A percentile compares a stretch with the other conserved stretches of the same genome.
phyloP scores from a whole-genome alignment of 768 basidiomycete species.

The Mycena rebaudengoi region DNA sequence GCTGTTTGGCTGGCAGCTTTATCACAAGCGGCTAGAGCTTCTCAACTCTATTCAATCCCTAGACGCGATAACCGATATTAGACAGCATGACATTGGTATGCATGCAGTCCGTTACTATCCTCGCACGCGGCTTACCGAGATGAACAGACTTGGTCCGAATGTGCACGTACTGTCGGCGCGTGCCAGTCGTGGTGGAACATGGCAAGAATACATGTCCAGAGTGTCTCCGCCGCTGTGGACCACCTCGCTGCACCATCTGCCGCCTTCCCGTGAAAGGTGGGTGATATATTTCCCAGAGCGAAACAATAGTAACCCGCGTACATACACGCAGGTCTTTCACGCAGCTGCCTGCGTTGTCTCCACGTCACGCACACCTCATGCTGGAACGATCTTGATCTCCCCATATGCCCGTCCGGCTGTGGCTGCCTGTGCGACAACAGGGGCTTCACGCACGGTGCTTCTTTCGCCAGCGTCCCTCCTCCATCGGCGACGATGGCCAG shows the following conservation, averaged over 20 bases:
- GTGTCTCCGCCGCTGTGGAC: slow-evolving; percentile 52
- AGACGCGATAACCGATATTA: slow-evolving; percentile 27
- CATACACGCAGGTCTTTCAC: slow-evolving; percentile 63
- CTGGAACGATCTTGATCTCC: slow-evolving; percentile 59
- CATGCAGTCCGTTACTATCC: neutral
- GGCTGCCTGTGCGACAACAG: slow-evolving; percentile 62
- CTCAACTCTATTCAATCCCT: slow-evolving; percentile 65
- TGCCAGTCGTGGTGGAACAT: slow-evolving; percentile 16
- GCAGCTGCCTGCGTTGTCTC: slow-evolving; percentile 66
- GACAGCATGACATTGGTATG: slow-evolving; percentile 27
- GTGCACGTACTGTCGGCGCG: slow-evolving; percentile 55
- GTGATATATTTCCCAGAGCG: slow-evolving; percentile 7
- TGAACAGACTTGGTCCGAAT: slow-evolving; percentile 54
- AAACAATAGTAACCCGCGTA: neutral
- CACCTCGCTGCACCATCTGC: slow-evolving; percentile 74
- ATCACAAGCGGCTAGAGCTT: slow-evolving; percentile 76
- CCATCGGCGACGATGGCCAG: neutral
- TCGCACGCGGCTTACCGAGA: neutral
- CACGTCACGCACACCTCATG: slow-evolving; percentile 76
- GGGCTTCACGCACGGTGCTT: neutral
- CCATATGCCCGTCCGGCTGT: slow-evolving; percentile 72
- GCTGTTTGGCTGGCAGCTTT: slow-evolving; percentile 76
- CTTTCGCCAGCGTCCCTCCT: neutral
- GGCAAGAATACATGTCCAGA: slow-evolving; percentile 47
- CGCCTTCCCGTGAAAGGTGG: slow-evolving; percentile 79